Base-by-base conservation (phyloP, 441 rosid genomes). In the Manihot esculenta region DNA sequence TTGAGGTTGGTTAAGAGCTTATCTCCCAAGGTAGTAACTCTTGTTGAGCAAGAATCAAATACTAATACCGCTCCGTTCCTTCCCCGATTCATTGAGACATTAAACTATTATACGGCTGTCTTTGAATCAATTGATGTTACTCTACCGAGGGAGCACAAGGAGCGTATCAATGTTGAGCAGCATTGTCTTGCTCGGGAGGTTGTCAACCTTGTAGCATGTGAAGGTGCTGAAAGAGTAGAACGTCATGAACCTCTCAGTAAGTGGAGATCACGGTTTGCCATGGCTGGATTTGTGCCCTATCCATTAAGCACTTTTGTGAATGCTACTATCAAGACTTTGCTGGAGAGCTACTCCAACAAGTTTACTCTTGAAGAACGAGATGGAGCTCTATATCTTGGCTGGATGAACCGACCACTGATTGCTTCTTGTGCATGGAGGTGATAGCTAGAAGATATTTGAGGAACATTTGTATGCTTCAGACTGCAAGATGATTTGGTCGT, bases 111-210 rank as follows among this genome's bases (percentile, higher is more conserved):
- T 79, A 51, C 74, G 30, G 89, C 99, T 6, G 79, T 92, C 35
- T 94, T 94, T 1, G 97, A 94, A 57, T 94, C 99, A 0, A 75
- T 94, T 0, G 99, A 92, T 64, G 82, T 80, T 67, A 80, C 86
- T 47, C 85, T 94, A 3, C 88, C 96, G 3, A 85, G 99, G 74
- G 88, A 90, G 49, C 86, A 86, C 85, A 94, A 81, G 88, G 92
- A 94, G 69, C 84, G 99, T 64, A 81, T 94, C 78, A 86, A 81
- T 18, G 91, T 90, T 0, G 99, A 94, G 84, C 99, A 94, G 80
- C 99, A 94, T 71, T 92, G 99, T 74, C 88, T 94, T 63, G 99
- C 99, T 30, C 80, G 97, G 68, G 99, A 94, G 68, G 76, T 94
- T 30, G 99, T 94, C 80, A 94, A 92, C 83, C 78, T 94, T 35